phyloP scores from a whole-genome alignment of 2,329 filamentous ascomycete species.

The Hymenoscyphus infarciens region DNA sequence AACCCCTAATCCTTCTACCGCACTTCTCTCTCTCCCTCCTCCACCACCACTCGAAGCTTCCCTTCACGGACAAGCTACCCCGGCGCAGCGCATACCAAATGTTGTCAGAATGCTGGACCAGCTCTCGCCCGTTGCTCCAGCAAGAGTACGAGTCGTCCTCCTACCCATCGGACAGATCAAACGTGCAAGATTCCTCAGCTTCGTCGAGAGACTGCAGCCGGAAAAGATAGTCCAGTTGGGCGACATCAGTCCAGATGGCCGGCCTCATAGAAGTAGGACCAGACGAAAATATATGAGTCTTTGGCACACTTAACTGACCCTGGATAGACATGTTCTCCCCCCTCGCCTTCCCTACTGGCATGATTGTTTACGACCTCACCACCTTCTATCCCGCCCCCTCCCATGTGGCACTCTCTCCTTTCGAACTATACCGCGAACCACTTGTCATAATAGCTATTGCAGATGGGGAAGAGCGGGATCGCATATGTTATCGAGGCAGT shows the following conservation, averaged over 20 bases:
- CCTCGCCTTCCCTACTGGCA: slow-evolving; percentile 78
- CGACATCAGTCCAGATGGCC: slow-evolving; percentile 80
- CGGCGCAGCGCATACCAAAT: slow-evolving; percentile 40
- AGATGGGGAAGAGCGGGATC: slow-evolving; percentile 69
- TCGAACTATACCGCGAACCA: slow-evolving; percentile 85
- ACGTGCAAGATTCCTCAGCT: slow-evolving; percentile 72
- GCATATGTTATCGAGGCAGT: slow-evolving; percentile 51
- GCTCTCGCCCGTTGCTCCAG: slow-evolving; percentile 85
- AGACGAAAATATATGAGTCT: slow-evolving; percentile 5
- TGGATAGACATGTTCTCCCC: slow-evolving; percentile 86
- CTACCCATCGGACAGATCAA: slow-evolving; percentile 85
- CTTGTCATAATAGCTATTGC: slow-evolving; percentile 80
- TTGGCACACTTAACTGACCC: slow-evolving; percentile 20
- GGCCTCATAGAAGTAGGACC: slow-evolving; percentile 79
- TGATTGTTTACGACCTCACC: slow-evolving; percentile 83
- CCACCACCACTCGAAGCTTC: background rate
- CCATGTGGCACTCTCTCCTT: slow-evolving; percentile 76
- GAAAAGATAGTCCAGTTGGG: slow-evolving; percentile 81
- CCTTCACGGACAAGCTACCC: slow-evolving; percentile 8
- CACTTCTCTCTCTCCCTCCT: background rate
- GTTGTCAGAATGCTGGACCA: slow-evolving; percentile 78
- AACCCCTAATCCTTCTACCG: background rate
- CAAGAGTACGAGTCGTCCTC: slow-evolving; percentile 82
- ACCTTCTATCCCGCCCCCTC: slow-evolving; percentile 76
- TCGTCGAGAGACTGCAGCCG: slow-evolving; percentile 71